Evolutionary conservation across 352 stramenopile species (phyloP).

Genomic region (Pythium brachiatum): DNA sequence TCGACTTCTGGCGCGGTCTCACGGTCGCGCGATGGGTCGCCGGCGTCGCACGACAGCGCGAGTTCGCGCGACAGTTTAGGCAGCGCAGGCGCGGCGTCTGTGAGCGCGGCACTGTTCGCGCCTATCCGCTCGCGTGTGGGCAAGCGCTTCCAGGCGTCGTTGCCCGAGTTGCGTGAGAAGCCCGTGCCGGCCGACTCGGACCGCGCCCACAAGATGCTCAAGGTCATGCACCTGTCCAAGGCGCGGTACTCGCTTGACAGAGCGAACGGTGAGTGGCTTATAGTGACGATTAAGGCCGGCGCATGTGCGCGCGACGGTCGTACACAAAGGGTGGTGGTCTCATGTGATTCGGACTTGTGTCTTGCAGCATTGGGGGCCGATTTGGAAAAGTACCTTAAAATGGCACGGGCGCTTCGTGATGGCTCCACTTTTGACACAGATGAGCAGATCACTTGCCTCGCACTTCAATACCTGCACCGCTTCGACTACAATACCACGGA

Average conservation of each 20-base stretch:
- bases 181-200: constrained; percentile 8
- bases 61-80: constrained; percentile 12
- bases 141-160: constrained; percentile 73
- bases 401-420: constrained; percentile 70
- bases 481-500: constrained; percentile 81
- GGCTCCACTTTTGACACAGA: constrained; percentile 78
- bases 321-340: neutral
- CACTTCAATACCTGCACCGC: constrained; percentile 75
- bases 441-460: constrained; percentile 67
- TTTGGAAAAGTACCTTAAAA: constrained; percentile 78
- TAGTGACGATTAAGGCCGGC: neutral
- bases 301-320: neutral
- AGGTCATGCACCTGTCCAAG: constrained; percentile 32
- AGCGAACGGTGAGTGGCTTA: constrained; percentile 39
- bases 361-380: constrained; percentile 49
- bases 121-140: constrained; percentile 75
- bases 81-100: neutral
- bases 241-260: constrained; percentile 46
- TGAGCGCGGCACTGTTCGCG: constrained; percentile 42
- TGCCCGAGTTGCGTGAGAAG: constrained; percentile 53
- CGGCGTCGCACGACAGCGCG: constrained; percentile 23
- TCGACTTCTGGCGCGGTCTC: neutral
- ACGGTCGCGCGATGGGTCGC: constrained; percentile 18
- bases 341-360: constrained; percentile 1
- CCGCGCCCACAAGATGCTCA: constrained; percentile 20